Evolutionary conservation across 768 basidiomycete species (phyloP).

Genomic region (Candolleomyces efflorescens): DNA sequence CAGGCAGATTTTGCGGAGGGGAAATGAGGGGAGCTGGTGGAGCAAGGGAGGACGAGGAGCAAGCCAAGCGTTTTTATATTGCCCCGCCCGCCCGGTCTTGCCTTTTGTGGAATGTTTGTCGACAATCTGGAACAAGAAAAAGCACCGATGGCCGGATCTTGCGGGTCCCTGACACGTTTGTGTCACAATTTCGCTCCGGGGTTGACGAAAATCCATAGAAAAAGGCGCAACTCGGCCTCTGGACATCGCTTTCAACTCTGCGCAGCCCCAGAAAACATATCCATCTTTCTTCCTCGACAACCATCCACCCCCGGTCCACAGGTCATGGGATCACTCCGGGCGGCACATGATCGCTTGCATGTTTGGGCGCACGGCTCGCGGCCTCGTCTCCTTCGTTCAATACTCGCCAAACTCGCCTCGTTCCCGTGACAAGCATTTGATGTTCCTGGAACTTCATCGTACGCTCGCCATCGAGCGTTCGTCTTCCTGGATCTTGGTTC

Average conservation of each 20-base stretch:
- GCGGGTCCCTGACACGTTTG: constrained; percentile 1
- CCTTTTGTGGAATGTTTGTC: constrained; percentile 7
- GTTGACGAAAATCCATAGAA: too few species aligned
- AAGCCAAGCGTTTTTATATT: constrained; percentile 8
- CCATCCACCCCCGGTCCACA: constrained; percentile 7
- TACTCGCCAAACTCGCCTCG: background rate
- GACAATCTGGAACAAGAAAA: constrained; percentile 1
- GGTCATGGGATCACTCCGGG: constrained; percentile 13
- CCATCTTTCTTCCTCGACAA: background rate
- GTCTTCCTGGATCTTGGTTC: background rate
- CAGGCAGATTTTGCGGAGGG: constrained; percentile 5
- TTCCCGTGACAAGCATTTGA: background rate
- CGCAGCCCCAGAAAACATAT: background rate
- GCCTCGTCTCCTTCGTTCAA: too few species aligned
- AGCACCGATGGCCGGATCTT: constrained; percentile 2
- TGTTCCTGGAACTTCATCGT: background rate
- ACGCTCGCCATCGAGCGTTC: too few species aligned
- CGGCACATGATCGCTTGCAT: background rate
- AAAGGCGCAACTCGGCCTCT: too few species aligned
- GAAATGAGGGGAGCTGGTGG: constrained; percentile 7
- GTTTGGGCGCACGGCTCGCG: too few species aligned
- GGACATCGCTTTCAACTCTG: too few species aligned
- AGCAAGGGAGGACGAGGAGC: constrained; percentile 6
- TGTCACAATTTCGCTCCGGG: background rate
- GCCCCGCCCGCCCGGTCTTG: background rate